Evolutionary conservation across 768 basidiomycete species (phyloP).

Genomic region (Mycena floridula): DNA sequence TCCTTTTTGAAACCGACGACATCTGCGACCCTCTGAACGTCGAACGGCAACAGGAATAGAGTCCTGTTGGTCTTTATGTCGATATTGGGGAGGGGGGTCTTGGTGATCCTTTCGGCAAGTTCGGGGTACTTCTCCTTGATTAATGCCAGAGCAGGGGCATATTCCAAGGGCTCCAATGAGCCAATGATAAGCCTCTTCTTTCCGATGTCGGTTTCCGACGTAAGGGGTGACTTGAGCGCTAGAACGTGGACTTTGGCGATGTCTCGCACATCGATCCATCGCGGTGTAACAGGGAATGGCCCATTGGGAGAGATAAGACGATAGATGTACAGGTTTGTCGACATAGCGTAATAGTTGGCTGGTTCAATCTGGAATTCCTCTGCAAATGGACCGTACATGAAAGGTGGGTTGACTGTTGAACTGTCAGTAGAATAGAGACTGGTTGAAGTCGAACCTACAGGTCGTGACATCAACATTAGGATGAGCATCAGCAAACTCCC

Average conservation of each 20-base stretch:
- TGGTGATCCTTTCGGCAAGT: neutral
- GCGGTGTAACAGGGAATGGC: neutral
- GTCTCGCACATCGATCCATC: constrained; percentile 7
- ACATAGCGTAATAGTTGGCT: neutral
- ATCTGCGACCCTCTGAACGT: constrained; percentile 2
- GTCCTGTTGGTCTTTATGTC: neutral
- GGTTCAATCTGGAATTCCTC: neutral
- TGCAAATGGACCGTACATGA: constrained; percentile 3
- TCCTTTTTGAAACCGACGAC: too few relatives aligned
- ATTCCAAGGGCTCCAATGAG: neutral
- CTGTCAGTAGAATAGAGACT: too few relatives aligned
- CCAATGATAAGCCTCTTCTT: constrained; percentile 7
- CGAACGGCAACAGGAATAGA: neutral
- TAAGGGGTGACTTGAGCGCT: constrained; percentile 5
- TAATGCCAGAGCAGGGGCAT: neutral
- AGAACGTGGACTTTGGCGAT: constrained; percentile 8
- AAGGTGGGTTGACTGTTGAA: constrained; percentile 4
- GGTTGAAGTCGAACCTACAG: neutral
- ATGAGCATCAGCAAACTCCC: constrained; percentile 21
- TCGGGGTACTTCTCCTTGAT: neutral
- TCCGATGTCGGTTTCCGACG: too few relatives aligned
- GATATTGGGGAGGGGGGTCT: constrained; percentile 7
- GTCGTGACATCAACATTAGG: constrained; percentile 15
- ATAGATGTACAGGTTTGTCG: constrained; percentile 8
- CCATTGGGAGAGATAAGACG: constrained; percentile 2